A percentile compares a stretch with the other conserved stretches of the same genome.
Evolutionary conservation across 495 filamentous ascomycete species (phyloP).

Genomic region (Penicillium parvum): DNA sequence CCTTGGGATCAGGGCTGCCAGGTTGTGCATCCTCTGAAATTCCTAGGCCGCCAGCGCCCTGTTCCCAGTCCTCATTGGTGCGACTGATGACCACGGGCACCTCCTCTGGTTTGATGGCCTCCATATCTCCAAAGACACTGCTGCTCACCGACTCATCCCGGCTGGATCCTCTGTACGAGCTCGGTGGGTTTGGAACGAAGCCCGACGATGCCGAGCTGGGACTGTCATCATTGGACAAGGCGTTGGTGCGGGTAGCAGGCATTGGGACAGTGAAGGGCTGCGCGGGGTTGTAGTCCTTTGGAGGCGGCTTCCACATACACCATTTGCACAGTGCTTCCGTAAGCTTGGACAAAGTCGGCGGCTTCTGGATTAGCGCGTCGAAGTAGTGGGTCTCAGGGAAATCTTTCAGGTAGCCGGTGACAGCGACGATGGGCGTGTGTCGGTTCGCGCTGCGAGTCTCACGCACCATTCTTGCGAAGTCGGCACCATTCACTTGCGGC

Average conservation of each 20-base stretch:
- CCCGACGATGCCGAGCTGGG: conserved; percentile 77
- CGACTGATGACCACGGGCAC: conserved; percentile 69
- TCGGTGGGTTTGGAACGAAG: conserved; percentile 63
- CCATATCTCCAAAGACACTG: conserved; percentile 79
- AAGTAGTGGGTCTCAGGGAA: conserved; percentile 92
- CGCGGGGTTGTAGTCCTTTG: conserved; percentile 43
- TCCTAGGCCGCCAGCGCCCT: conserved; percentile 59
- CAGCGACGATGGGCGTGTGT: conserved; percentile 91
- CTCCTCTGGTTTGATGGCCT: conserved; percentile 74
- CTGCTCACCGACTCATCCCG: conserved; percentile 83
- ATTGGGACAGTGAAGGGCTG: conserved; percentile 52
- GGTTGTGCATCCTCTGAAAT: conserved; percentile 53
- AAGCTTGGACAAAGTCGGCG: conserved; percentile 82
- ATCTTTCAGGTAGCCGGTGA: conserved; percentile 97
- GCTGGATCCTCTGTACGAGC: conserved; percentile 71
- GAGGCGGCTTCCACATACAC: conserved; percentile 88
- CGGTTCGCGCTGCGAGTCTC: conserved; percentile 91
- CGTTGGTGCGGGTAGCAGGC: conserved; percentile 59
- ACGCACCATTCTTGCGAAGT: conserved; percentile 94
- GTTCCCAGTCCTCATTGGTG: conserved; percentile 70
- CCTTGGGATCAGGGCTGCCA: conserved; percentile 24
- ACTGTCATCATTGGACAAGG: conserved; percentile 65
- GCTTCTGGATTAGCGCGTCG: conserved; percentile 90
- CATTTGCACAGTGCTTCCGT: conserved; percentile 78
- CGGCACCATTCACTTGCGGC: conserved; percentile 87